Evolutionary conservation across 345 rosid genomes (phyloP).

Genomic region (Eucalyptus rudis): DNA sequence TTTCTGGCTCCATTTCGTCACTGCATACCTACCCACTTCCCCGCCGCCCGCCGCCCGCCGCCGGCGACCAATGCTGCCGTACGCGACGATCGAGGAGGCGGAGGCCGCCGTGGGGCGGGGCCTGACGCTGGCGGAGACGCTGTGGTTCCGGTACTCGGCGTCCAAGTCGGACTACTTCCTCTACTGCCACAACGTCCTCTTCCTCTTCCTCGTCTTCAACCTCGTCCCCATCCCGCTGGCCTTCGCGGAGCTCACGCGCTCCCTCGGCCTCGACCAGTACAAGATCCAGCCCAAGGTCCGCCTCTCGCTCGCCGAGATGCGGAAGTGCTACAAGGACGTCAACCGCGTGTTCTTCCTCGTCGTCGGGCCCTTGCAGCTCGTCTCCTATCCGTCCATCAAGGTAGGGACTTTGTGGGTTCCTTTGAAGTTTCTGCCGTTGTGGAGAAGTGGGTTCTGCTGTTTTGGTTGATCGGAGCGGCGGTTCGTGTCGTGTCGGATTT

Average conservation of each 20-base stretch:
- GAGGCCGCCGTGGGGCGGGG: conserved; percentile 56
- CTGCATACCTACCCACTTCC: neutral
- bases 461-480: neutral
- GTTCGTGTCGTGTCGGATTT: neutral
- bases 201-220: conserved; percentile 58
- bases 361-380: conserved; percentile 83
- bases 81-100: conserved; percentile 48
- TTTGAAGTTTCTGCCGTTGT: neutral
- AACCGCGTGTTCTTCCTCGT: conserved; percentile 57
- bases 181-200: conserved; percentile 70
- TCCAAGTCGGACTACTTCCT: conserved; percentile 73
- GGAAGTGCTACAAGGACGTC: conserved; percentile 72
- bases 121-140: conserved; percentile 54
- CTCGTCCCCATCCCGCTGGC: conserved; percentile 65
- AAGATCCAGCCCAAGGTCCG: conserved; percentile 90
- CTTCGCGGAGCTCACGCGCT: conserved; percentile 32
- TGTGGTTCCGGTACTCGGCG: conserved; percentile 85
- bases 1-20: accelerated
- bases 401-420: conserved; percentile 4
- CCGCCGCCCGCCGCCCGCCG: neutral
- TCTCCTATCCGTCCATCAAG: conserved; percentile 75
- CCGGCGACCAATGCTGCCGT: conserved; percentile 57
- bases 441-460: neutral
- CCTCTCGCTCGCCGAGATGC: conserved; percentile 41
- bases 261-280: conserved; percentile 34